Evolutionary conservation across 345 rosid genomes (phyloP).

Genomic region (Geranium brycei): DNA sequence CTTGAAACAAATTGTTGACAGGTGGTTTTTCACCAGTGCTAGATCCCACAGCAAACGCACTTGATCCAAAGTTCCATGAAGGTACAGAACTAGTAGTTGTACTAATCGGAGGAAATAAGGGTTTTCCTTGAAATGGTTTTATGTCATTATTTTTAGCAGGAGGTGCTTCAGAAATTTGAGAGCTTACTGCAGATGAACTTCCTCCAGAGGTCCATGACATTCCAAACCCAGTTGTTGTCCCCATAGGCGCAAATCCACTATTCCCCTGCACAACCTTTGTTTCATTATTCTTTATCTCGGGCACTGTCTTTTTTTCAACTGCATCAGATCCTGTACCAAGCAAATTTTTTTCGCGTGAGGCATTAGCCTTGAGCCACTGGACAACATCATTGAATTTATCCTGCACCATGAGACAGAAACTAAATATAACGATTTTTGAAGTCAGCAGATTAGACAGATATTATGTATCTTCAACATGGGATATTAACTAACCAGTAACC

Average conservation of each 20-base stretch:
- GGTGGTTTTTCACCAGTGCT: background rate
- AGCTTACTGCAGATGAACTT: background rate
- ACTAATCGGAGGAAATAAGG: background rate
- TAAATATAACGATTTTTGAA: constrained; percentile 5
- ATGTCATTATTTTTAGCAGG: background rate
- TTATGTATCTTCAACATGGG: too few relatives aligned
- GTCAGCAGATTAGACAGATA: background rate
- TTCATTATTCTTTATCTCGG: constrained; percentile 4
- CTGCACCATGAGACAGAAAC: constrained; percentile 22
- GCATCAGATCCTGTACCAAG: constrained; percentile 28
- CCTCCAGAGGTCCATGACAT: background rate
- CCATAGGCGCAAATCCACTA: background rate
- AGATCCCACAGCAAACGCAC: background rate
- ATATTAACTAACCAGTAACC: too few relatives aligned
- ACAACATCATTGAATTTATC: constrained; percentile 82
- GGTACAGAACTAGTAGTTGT: background rate
- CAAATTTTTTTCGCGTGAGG: constrained; percentile 28
- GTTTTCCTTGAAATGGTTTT: constrained; percentile 10
- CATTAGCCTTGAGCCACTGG: constrained; percentile 68
- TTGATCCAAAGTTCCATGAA: background rate
- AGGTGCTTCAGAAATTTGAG: background rate
- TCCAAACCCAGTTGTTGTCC: background rate
- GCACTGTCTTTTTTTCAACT: constrained; percentile 13
- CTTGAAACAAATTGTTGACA: constrained; percentile 5
- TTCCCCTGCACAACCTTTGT: constrained; percentile 5